phyloP scores from a whole-genome alignment of 2,329 filamentous ascomycete genomes.

The Hypoxylon rubiginosum region DNA sequence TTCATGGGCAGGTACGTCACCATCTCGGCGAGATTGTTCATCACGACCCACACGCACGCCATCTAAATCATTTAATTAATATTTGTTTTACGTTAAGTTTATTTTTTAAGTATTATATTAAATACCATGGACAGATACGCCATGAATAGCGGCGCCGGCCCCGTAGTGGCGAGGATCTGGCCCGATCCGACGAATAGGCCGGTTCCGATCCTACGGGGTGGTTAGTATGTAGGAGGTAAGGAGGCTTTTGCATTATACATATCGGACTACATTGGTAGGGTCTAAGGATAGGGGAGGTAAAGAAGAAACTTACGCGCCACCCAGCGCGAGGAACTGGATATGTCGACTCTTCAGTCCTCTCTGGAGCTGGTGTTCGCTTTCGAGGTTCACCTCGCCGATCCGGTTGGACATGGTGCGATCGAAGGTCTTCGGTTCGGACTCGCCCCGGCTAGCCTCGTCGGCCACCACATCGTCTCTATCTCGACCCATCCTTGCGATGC shows the following conservation, averaged over 20 bases:
- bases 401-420: slow-evolving; percentile 45
- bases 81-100: no score
- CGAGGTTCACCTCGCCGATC: slow-evolving; percentile 52
- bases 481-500: slow-evolving; percentile 32
- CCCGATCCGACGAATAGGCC: slow-evolving; percentile 75
- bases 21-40: slow-evolving; percentile 70
- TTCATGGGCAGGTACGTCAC: slow-evolving; percentile 67
- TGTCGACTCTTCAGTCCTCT: slow-evolving; percentile 71
- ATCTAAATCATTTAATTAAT: no score
- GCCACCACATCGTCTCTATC: slow-evolving; percentile 34
- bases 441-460: slow-evolving; percentile 41
- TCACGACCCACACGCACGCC: slow-evolving; percentile 65
- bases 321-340: slow-evolving; percentile 71
- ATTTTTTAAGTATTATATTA: no score
- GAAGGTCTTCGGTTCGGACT: slow-evolving; percentile 44
- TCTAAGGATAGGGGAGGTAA: background rate
- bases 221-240: slow-evolving; percentile 5
- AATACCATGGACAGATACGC: slow-evolving; percentile 73
- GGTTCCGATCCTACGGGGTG: slow-evolving; percentile 65
- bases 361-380: slow-evolving; percentile 60
- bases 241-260: background rate
- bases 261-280: background rate
- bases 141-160: slow-evolving; percentile 77
- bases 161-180: slow-evolving; percentile 66
- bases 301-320: slow-evolving; percentile 55